Evolutionary conservation across 1,284 basidiomycete genomes (phyloP).

Genomic region (Hemileia vastatrix): DNA sequence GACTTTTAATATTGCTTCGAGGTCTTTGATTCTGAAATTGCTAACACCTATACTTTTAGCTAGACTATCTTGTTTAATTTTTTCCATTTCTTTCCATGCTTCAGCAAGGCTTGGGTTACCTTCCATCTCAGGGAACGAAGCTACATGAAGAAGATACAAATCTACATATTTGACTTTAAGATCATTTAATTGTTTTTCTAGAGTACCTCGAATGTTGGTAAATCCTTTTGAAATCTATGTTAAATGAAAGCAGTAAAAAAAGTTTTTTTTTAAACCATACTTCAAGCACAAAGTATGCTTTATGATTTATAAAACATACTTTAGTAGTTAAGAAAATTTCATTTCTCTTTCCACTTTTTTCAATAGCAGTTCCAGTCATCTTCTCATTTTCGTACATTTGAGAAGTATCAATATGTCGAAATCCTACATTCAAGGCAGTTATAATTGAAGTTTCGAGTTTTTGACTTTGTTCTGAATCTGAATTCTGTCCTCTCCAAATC

Average conservation of each 20-base stretch:
- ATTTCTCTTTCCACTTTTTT: background rate
- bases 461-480: background rate
- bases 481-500: slow-evolving; percentile 3
- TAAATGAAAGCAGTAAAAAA: background rate
- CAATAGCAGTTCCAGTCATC: slow-evolving; percentile 7
- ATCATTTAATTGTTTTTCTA: slow-evolving; percentile 10
- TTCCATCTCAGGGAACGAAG: background rate
- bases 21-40: slow-evolving; percentile 14
- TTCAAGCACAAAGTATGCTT: background rate
- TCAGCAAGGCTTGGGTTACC: slow-evolving; percentile 8
- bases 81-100: slow-evolving; percentile 15
- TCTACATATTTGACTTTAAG: slow-evolving; percentile 17
- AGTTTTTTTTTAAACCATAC: too few species aligned
- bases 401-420: slow-evolving; percentile 6
- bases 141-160: slow-evolving; percentile 12
- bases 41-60: slow-evolving; percentile 20
- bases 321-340: slow-evolving; percentile 11
- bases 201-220: slow-evolving; percentile 1
- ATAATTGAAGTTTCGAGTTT: background rate
- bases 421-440: slow-evolving; percentile 7
- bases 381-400: slow-evolving; percentile 11
- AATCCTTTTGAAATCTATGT: background rate
- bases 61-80: slow-evolving; percentile 2
- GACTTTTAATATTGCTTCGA: slow-evolving; percentile 10
- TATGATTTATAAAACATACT: background rate